Conservation (phyloP, 768 basidiomycete genomes). For the Kwoniella shandongensis region DNA sequence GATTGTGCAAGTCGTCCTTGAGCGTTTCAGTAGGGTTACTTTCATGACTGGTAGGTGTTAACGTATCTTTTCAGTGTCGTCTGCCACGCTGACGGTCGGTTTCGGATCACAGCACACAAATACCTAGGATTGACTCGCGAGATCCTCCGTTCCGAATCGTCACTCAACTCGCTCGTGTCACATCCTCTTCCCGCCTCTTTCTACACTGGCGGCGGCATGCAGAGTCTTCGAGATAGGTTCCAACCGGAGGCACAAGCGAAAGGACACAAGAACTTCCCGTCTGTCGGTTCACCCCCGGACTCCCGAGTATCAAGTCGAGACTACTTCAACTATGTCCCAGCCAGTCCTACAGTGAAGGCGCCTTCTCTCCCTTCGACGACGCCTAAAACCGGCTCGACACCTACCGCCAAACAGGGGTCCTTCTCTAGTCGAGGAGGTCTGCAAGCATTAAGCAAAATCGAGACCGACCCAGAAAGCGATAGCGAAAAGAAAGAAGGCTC, state of each 20-base stretch:
- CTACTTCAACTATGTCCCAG: constrained; percentile 53
- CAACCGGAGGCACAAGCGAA: constrained; percentile 53
- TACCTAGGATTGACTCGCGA: constrained; percentile 94
- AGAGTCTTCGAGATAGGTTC: constrained; percentile 86
- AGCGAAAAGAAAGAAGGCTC: neutral
- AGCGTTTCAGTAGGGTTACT: constrained; percentile 93
- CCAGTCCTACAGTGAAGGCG: constrained; percentile 36
- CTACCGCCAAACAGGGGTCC: constrained; percentile 11
- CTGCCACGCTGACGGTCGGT: neutral
- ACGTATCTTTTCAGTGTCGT: neutral
- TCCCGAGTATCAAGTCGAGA: constrained; percentile 35
- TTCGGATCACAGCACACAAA: constrained; percentile 63
- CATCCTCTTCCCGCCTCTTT: constrained; percentile 89
- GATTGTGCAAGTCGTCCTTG: constrained; percentile 92
- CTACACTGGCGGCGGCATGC: constrained; percentile 87
- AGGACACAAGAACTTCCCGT: constrained; percentile 6
- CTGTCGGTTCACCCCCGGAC: constrained; percentile 13
- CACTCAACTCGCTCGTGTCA: constrained; percentile 94
- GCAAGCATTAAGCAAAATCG: constrained; percentile 19
- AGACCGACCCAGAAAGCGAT: neutral
- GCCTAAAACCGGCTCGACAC: constrained; percentile 34
- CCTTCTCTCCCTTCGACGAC: constrained; percentile 46
- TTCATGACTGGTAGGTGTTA: constrained; percentile 71
- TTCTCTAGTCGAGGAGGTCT: constrained; percentile 2
- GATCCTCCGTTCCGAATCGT: constrained; percentile 92